Evolutionary conservation across 352 stramenopile species (phyloP).

Genomic region (Globisporangium cylindrosporum): DNA sequence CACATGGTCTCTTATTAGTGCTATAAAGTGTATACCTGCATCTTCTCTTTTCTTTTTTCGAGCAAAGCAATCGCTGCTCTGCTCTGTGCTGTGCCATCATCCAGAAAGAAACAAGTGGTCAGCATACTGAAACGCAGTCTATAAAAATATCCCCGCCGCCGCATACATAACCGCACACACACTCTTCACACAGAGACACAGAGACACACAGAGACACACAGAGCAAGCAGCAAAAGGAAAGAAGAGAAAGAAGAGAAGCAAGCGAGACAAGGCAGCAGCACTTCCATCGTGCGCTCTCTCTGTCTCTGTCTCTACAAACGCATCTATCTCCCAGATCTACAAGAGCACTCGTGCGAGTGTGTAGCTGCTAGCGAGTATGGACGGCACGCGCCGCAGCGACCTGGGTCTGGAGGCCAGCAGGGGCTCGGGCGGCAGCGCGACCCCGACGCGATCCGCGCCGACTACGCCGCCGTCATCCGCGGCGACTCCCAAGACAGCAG

Average conservation of each 20-base stretch:
- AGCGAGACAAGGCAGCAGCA: neutral
- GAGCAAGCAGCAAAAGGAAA: neutral
- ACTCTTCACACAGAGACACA: neutral
- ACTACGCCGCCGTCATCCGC: constrained; percentile 13
- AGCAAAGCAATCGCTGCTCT: neutral
- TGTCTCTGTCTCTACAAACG: neutral
- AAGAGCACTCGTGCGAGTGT: neutral
- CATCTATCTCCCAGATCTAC: constrained; percentile 3
- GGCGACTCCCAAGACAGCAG: constrained; percentile 1
- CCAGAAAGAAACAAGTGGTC: neutral
- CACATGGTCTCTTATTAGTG: neutral
- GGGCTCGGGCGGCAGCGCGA: constrained; percentile 11
- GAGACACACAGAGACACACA: neutral
- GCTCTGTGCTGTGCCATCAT: neutral
- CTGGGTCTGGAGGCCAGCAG: constrained; percentile 14
- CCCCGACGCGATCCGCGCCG: constrained; percentile 13
- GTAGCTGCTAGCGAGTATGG: constrained; percentile 8
- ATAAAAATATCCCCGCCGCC: neutral
- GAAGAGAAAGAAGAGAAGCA: constrained; percentile 3
- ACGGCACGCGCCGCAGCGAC: constrained; percentile 21
- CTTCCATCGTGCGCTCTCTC: neutral
- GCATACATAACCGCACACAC: constrained; percentile 6
- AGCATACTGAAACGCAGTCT: constrained; percentile 11
- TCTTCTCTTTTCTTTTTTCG: constrained; percentile 6
- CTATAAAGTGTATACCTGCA: neutral